Evolutionary conservation across 306 rosid species (phyloP).

Genomic region (Cucurbita argyrosperma): DNA sequence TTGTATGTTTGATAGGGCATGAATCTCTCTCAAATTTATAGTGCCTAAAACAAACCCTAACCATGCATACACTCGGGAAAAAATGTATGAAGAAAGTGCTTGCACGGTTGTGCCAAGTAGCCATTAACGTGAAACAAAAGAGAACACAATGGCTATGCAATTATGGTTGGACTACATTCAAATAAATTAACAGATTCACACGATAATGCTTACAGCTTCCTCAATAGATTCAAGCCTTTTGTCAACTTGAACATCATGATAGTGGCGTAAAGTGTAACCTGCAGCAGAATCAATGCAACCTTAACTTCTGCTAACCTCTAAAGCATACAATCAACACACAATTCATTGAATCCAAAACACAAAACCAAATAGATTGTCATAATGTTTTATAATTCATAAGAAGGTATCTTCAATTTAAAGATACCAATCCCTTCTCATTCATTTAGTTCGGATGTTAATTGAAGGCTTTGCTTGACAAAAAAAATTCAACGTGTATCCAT

Average conservation of each 20-base stretch:
- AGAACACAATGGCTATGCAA: not conserved
- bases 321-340: not conserved
- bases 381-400: not conserved
- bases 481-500: not conserved
- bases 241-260: slow-evolving; percentile 53
- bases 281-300: slow-evolving; percentile 5
- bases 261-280: slow-evolving; percentile 76
- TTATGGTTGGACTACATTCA: not conserved
- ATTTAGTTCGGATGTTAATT: not conserved
- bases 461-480: not conserved
- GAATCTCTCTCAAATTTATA: not conserved
- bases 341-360: not conserved
- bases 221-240: slow-evolving; percentile 83
- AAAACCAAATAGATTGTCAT: not conserved
- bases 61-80: not conserved
- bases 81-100: not conserved
- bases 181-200: not conserved
- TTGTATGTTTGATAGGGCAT: not conserved
- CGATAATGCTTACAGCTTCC: slow-evolving; percentile 31
- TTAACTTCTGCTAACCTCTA: not conserved
- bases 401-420: not conserved
- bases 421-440: not conserved
- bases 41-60: not conserved
- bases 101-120: not conserved
- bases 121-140: not conserved